A percentile compares a stretch with the other conserved stretches of the same genome.
phyloP scores from a whole-genome alignment of 257 asterid genomes.

The Solanum neorickii region DNA sequence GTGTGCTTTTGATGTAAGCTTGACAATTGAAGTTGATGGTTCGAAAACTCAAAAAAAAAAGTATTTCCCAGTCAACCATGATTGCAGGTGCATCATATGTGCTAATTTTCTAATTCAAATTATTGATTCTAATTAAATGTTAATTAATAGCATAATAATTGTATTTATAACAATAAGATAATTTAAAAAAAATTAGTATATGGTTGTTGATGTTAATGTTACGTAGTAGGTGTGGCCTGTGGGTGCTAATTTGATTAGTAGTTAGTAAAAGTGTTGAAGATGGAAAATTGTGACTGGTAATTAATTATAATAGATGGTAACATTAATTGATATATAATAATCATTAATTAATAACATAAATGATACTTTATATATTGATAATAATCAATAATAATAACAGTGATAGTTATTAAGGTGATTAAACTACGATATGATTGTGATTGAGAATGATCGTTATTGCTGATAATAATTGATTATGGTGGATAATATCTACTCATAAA shows the following conservation, averaged over 20 bases:
- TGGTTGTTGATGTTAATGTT: background rate
- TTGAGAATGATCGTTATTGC: background rate
- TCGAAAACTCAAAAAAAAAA: background rate
- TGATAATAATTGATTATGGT: background rate
- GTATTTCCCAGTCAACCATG: constrained; percentile 1
- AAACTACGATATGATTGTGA: background rate
- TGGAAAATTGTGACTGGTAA: background rate
- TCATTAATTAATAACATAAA: too few species aligned
- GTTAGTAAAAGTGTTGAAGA: background rate
- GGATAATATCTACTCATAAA: too few species aligned
- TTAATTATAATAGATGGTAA: too few species aligned
- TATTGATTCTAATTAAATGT: background rate
- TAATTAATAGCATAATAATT: background rate
- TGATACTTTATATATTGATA: too few species aligned
- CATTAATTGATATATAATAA: too few species aligned
- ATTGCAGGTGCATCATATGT: constrained; percentile 17
- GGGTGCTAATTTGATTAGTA: background rate
- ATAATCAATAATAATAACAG: background rate
- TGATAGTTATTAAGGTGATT: background rate
- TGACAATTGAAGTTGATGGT: background rate
- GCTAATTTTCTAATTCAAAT: constrained; percentile 10
- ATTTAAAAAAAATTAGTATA: too few species aligned
- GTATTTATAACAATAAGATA: too few species aligned
- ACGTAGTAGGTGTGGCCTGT: background rate
- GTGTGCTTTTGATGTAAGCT: background rate